Base-by-base conservation (phyloP, 2,329 filamentous ascomycete genomes). In the Chrysoporthe puriensis region DNA sequence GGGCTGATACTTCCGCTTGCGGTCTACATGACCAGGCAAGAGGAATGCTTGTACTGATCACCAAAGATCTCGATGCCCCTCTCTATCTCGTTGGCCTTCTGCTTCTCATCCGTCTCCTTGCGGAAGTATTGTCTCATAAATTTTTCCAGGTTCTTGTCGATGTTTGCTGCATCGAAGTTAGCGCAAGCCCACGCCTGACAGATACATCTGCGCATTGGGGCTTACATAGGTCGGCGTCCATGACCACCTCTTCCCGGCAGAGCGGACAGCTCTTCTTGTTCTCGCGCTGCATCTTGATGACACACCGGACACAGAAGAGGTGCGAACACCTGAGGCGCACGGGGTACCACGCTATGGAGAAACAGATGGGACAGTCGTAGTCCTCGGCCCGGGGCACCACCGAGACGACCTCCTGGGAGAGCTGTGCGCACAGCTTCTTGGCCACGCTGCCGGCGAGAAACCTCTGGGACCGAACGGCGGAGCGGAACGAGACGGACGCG, bases 331-430 rank as follows among this genome's bases (percentile, higher is more conserved):
- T 84, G 44, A 96, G 82, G 34, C 89, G 87, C n/a, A 97, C 87
- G 0, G 93, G 93, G 72, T 92, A 88, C 83, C 91, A 96, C n/a
- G 90, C 88, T 67, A 97, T 88, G 56, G 86, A 86, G 73, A 90
- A 90, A 79, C 93, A 96, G 69, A 96, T 88, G 1, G 93, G 92
- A 73, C 93, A 96, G 9, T 89, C 83, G 78, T 94, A 95, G 78
- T 96, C 93, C 74, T 93, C 90, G n/a, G 96, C 79, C 73, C 94
- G 92, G 0, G 93, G 93, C 7, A 96, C 90, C 57, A 91, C 83
- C 13, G 86, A 85, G 21, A 96, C 83, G 3, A 97, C 84, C 69
- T 93, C 87, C 43, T 87, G 85, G 1, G 90, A 90, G 70, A 97
- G 87, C 73, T 91, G 87, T 32, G 90, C 88, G 75, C 92, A 94